Evolutionary conservation across 192 early-diverging fungal genomes (phyloP), one percentile per base, ranked within the genome.

Genomic region (Helicostylum pulchrum): DNA sequence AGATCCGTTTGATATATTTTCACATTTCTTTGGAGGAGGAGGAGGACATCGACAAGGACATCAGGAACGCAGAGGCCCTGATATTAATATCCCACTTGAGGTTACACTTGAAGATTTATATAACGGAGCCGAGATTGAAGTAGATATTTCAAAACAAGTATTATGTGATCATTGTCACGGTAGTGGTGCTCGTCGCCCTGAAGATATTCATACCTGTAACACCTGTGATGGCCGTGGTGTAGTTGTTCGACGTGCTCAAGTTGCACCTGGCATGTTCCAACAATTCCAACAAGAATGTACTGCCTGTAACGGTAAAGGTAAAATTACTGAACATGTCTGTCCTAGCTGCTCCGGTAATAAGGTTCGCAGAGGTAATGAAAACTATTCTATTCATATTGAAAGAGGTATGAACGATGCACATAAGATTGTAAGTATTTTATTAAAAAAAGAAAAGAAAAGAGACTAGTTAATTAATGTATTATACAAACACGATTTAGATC

Each of bases 1-100:
- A 62, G 90, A 98, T 71, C 96, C 97, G 12, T 98, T 97, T 75
- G 97, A 99, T 75, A 96, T 99, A 47, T 99, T 99, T 76, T 83
- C 88, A 4, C 92, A 97, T 79, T 94, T 88, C 77, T 88, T 90
- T 83, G 86, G 86, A 53, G 87, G 85, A 43, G 64, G 78, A 21
- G 19, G 23, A 44, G 43, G 57, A 43, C 20, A 45, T 11, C 15
- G 12, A 15, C 15, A 19, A 12, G 12, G 17, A 48, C 46, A 48
- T 12, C 65, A 76, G 64, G 94, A 96, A 78, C 72, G 85, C n/a
- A 89, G 85, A 64, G 97, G 97, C 11, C 88, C 90, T 4, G 85
- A 90, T 64, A 85, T 92, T 21, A 72, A 78, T 46, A 80, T 99
- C 46, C 84, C 84, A 26, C 64, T 99, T 15, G 78, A 87, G 2